Base-by-base conservation (phyloP, 768 basidiomycete species). In the Hygrocybe coccinea region DNA sequence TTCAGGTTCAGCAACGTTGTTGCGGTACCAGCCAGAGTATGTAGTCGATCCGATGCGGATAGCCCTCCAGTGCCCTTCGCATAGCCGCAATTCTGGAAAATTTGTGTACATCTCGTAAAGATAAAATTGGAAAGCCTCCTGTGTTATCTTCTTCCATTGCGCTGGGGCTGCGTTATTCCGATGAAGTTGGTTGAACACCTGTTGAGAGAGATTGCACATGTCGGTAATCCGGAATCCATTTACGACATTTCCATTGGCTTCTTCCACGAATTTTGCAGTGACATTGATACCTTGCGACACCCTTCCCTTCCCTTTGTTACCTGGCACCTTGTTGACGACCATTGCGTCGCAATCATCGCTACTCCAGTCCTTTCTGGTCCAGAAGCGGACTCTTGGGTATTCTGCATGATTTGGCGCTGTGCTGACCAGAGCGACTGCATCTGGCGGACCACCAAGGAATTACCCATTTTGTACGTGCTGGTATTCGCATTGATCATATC, bases 11-110 rank as follows among this genome's bases (percentile, higher is more conserved):
- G 49, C 49, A 17, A 33, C 35, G n/a, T 52, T 33, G 36, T 37
- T 52, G 19, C 21, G 35, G 21, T 41, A 29, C 52, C 56, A 57
- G 19, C 47, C 37, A 25, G 55, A 47, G 53, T 57, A 60, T 21
- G 21, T 55, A 7, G 35, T 21, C 7, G 47, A 57, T 11, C 50
- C 52, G 3, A 60, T 15, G 21, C 43, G 45, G 38, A 46, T 10
- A 19, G 41, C 59, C 45, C 57, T 60, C 59, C 59, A 60, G 36
- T 57, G 45, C 9, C 53, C 52, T 17, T 60, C 56, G 25, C 59
- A 57, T 24, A 57, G 53, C 24, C 46, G 52, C 24, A 60, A 49
- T 39, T 54, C 41, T 17, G 35, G 36, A 44, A 48, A 54, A 24
- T 57, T 34, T 5, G 14, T 24, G 44, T 54, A 51, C 50, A 60